Conservation (phyloP, 1,284 basidiomycete species). For the Melanopsichium pennsylvanicum region DNA sequence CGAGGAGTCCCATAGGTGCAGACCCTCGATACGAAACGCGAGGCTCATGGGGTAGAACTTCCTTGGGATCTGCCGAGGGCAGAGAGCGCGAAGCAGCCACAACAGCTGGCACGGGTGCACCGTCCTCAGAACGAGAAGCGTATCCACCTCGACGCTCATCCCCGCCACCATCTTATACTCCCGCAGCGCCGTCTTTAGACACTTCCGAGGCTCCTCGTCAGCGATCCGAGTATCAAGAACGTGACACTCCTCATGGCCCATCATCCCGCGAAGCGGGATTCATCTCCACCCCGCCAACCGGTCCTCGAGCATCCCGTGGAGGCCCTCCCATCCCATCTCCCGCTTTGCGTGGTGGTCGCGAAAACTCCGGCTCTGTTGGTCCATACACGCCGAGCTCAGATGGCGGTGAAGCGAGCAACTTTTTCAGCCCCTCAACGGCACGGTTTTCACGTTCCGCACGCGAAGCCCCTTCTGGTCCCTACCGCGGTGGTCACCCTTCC, state of each 20-base stretch:
- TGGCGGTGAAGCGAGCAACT: conserved; percentile 21
- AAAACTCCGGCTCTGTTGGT: conserved; percentile 5
- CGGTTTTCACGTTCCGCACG: conserved; percentile 11
- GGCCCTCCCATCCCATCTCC: conserved; percentile 8
- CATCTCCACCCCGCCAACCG: conserved; percentile 28
- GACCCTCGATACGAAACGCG: conserved; percentile 18
- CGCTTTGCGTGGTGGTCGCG: conserved; percentile 17
- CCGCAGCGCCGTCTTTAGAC: conserved; percentile 4
- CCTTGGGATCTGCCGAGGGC: conserved; percentile 18
- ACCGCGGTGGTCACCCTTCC: conserved; percentile 25
- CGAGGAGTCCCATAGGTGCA: conserved; percentile 22
- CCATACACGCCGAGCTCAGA: conserved; percentile 26
- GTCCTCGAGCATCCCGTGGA: conserved; percentile 24
- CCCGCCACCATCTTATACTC: background rate
- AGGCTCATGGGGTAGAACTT: conserved; percentile 7
- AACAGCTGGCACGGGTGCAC: conserved; percentile 4
- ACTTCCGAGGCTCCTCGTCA: conserved; percentile 9
- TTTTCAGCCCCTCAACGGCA: conserved; percentile 10
- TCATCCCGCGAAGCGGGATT: conserved; percentile 6
- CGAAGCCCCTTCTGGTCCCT: conserved; percentile 11
- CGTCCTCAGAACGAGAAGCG: conserved; percentile 2
- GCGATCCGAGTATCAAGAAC: conserved; percentile 4
- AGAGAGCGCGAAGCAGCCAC: conserved; percentile 14
- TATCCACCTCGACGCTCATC: conserved; percentile 6
- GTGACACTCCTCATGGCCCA: conserved; percentile 13